Evolutionary conservation across 2,329 filamentous ascomycete genomes (phyloP).

Genomic region (Aspergillus proliferans): DNA sequence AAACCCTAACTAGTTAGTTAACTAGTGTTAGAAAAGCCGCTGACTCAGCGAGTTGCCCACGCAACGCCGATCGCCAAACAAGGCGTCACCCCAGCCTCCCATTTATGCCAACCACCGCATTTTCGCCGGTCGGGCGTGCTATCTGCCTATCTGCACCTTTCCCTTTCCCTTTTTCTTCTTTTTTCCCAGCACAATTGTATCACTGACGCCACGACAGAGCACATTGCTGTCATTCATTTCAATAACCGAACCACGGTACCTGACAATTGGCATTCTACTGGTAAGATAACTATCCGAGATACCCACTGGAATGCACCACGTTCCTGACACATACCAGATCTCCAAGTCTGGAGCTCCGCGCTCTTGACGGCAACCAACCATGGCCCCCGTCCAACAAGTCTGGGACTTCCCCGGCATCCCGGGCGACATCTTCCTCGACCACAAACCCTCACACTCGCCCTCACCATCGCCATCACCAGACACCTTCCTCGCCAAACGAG

Average conservation of each 20-base stretch:
- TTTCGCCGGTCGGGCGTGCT: slow-evolving; percentile 13
- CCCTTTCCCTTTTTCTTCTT: not conserved
- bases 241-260: not conserved
- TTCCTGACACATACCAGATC: slow-evolving; percentile 4
- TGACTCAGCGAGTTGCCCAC: slow-evolving; percentile 26
- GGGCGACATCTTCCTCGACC: slow-evolving; percentile 9
- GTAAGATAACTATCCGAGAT: not conserved
- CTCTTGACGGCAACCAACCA: slow-evolving; percentile 26
- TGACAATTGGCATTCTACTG: not conserved
- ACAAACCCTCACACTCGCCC: slow-evolving; percentile 8
- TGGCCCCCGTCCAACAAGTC: slow-evolving; percentile 25
- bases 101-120: slow-evolving; percentile 32
- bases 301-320: slow-evolving; percentile 3
- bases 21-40: not conserved
- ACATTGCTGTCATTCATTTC: not conserved
- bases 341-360: slow-evolving; percentile 27
- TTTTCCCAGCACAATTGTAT: not conserved
- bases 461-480: not conserved
- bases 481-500: not conserved
- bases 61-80: slow-evolving; percentile 20
- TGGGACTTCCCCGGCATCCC: slow-evolving; percentile 19
- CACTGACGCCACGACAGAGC: not conserved
- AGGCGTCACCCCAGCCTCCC: slow-evolving; percentile 31
- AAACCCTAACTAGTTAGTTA: not conserved
- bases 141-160: slow-evolving; percentile 3